phyloP scores from a whole-genome alignment of 108 stramenopile species.

The Cyclotella choctawhatcheeana region DNA sequence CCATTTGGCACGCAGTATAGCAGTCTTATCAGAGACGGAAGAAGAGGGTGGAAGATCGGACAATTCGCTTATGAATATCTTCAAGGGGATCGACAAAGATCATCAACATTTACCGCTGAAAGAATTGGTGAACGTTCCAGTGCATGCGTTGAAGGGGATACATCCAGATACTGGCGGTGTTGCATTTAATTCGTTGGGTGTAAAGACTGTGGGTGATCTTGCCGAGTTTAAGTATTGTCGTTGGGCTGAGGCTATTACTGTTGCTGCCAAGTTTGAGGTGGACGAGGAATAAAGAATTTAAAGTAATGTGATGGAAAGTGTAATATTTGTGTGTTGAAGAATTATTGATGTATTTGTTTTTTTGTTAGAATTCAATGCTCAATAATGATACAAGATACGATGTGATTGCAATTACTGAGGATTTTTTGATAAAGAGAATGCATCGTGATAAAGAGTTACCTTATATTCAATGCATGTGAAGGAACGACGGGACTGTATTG shows the following conservation, averaged over 20 bases:
- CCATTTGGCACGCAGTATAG: constrained; percentile 2
- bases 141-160: neutral
- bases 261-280: neutral
- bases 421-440: neutral
- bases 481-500: no score
- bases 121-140: neutral
- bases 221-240: constrained; percentile 7
- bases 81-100: constrained; percentile 8
- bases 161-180: neutral
- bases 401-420: neutral
- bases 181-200: constrained; percentile 6
- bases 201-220: constrained; percentile 4
- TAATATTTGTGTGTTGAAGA: no score
- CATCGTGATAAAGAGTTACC: no score
- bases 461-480: no score
- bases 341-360: no score
- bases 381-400: neutral
- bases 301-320: no score
- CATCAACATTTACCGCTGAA: neutral
- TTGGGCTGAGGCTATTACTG: constrained; percentile 6
- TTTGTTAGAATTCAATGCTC: no score
- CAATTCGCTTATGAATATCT: neutral
- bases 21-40: neutral
- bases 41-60: neutral
- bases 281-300: neutral